Evolutionary conservation across 2,329 filamentous ascomycete genomes (phyloP).

Genomic region (Trichothecium roseum): DNA sequence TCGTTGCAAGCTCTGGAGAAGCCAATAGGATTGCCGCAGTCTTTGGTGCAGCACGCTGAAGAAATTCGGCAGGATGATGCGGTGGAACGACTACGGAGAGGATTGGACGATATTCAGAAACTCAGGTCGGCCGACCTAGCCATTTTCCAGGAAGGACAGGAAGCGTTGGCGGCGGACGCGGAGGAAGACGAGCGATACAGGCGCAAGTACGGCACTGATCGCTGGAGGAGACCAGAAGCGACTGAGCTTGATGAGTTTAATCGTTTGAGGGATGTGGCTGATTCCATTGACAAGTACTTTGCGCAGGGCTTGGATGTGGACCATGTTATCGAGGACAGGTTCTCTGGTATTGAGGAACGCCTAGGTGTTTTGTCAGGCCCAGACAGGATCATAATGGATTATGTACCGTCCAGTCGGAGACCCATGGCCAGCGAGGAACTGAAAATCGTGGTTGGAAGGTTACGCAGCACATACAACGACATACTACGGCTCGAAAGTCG

Average conservation of each 20-base stretch:
- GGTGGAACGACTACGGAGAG: conserved; percentile 62
- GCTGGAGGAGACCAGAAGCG: conserved; percentile 60
- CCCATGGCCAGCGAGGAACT: conserved; percentile 71
- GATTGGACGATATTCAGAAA: conserved; percentile 82
- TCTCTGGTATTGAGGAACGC: conserved; percentile 63
- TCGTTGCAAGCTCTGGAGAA: conserved; percentile 93
- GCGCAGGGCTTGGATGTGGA: conserved; percentile 49
- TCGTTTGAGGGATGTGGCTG: conserved; percentile 26
- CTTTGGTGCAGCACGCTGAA: conserved; percentile 79
- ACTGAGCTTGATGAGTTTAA: conserved; percentile 48
- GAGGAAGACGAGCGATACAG: conserved; percentile 72
- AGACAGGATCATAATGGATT: conserved; percentile 74
- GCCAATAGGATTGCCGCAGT: conserved; percentile 78
- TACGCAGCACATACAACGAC: conserved; percentile 78
- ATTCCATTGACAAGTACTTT: conserved; percentile 81
- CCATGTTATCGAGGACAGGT: conserved; percentile 61
- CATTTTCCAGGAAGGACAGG: conserved; percentile 74
- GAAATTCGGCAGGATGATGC: conserved; percentile 89
- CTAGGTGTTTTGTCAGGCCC: conserved; percentile 69
- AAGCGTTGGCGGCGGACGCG: conserved; percentile 67
- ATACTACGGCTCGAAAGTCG: conserved; percentile 73
- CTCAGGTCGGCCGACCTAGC: conserved; percentile 70
- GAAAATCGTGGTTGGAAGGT: conserved; percentile 64
- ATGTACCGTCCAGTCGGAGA: conserved; percentile 75
- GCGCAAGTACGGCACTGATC: conserved; percentile 72